These are phyloP conservation scores for Moesziomyces sp. DNA, from an alignment of 1,284 basidiomycete species.

Conservation along the genomic window DNA sequence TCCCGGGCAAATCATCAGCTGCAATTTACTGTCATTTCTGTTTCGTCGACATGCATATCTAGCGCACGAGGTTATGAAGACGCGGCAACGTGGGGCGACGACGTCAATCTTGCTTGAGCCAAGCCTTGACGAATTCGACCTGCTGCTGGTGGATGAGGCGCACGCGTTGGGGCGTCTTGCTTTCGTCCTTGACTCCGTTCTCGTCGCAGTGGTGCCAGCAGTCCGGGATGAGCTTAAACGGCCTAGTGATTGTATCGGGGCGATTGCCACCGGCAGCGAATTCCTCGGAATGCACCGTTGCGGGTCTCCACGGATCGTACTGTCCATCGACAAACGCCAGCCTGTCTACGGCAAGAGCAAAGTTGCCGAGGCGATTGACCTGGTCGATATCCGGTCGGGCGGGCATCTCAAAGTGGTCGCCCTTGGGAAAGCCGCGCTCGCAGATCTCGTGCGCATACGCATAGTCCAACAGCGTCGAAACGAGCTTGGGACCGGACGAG, in stretches of 20 bases:
- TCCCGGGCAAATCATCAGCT: neutral
- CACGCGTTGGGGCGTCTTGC: slow-evolving; percentile 81
- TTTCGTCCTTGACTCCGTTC: slow-evolving; percentile 47
- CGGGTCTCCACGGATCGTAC: slow-evolving; percentile 86
- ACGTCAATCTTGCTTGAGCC: slow-evolving; percentile 75
- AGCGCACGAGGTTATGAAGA: no score
- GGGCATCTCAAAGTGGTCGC: slow-evolving; percentile 79
- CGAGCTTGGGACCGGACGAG: slow-evolving; percentile 72
- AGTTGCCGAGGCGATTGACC: slow-evolving; percentile 74
- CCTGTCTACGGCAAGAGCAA: slow-evolving; percentile 78
- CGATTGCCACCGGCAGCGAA: slow-evolving; percentile 75
- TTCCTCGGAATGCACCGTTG: slow-evolving; percentile 80
- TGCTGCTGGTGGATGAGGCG: slow-evolving; percentile 82
- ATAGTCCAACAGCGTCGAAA: slow-evolving; percentile 79
- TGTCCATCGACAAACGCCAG: slow-evolving; percentile 88
- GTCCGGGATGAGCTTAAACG: slow-evolving; percentile 86
- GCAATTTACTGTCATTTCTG: neutral
- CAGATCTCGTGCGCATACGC: slow-evolving; percentile 85
- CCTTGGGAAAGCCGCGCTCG: slow-evolving; percentile 81
- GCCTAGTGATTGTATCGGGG: slow-evolving; percentile 77
- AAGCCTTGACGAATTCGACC: slow-evolving; percentile 81
- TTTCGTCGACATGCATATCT: neutral
- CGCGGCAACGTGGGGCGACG: neutral
- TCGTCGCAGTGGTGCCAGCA: slow-evolving; percentile 60
- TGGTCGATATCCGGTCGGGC: slow-evolving; percentile 78